Conservation (phyloP, 805 yeast genomes). For the Suhomyces xylopsoci region DNA sequence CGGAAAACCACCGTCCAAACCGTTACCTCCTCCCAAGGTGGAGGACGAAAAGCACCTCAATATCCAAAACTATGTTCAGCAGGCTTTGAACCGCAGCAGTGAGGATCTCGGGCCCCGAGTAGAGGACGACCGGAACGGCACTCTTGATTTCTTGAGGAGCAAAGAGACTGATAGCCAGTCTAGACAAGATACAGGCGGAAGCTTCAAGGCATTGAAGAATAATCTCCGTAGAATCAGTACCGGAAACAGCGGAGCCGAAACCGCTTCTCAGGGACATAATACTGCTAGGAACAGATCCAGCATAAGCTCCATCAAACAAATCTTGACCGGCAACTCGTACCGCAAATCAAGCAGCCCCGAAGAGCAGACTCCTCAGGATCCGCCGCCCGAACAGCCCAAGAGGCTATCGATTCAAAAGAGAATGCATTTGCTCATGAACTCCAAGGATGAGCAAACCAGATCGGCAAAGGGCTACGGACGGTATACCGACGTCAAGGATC, state of each 20-base stretch:
- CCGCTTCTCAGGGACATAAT: slow-evolving; percentile 14
- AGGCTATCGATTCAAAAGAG: slow-evolving; percentile 50
- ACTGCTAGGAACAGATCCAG: slow-evolving; percentile 23
- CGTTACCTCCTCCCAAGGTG: neutral
- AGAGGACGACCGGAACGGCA: slow-evolving; percentile 15
- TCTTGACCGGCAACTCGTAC: slow-evolving; percentile 24
- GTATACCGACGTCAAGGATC: slow-evolving; percentile 47
- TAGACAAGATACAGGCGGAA: slow-evolving; percentile 40
- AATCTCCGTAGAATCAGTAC: slow-evolving; percentile 40
- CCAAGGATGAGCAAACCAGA: slow-evolving; percentile 42
- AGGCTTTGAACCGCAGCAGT: slow-evolving; percentile 27
- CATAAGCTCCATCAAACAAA: slow-evolving; percentile 28
- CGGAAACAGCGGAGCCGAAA: slow-evolving; percentile 24
- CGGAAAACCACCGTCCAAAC: neutral
- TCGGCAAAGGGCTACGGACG: slow-evolving; percentile 84
- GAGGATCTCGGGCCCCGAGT: slow-evolving; percentile 12
- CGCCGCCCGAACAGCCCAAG: slow-evolving; percentile 7
- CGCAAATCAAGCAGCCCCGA: slow-evolving; percentile 13
- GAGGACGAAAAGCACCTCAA: slow-evolving; percentile 8
- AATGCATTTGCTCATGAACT: slow-evolving; percentile 47
- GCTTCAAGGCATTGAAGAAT: slow-evolving; percentile 32
- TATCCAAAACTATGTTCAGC: slow-evolving; percentile 31
- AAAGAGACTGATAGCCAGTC: slow-evolving; percentile 25
- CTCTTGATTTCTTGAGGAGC: slow-evolving; percentile 35
- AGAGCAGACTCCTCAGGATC: neutral